Conservation (phyloP, 1,284 basidiomycete genomes). For the Naganishia liquefaciens region DNA sequence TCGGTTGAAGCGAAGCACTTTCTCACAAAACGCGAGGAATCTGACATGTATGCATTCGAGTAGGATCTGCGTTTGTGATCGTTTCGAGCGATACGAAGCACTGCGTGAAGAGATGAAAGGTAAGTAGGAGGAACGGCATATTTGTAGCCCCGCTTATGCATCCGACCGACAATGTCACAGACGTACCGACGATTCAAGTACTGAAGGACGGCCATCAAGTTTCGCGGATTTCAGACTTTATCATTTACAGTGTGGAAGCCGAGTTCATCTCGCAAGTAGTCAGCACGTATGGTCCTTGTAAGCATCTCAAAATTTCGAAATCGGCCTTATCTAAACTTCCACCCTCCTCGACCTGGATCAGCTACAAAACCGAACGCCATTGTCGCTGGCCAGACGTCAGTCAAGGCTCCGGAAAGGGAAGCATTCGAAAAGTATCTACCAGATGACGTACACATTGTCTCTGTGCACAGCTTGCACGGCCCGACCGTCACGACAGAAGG, state of each 20-base stretch:
- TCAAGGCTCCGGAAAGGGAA: constrained; percentile 87
- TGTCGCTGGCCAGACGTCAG: constrained; percentile 93
- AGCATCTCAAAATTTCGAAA: constrained; percentile 40
- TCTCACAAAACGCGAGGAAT: not conserved
- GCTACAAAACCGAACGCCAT: constrained; percentile 90
- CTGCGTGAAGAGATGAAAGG: constrained; percentile 67
- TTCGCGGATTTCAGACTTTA: constrained; percentile 78
- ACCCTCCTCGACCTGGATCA: constrained; percentile 46
- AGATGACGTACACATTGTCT: constrained; percentile 81
- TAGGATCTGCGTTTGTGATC: constrained; percentile 90
- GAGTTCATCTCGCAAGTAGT: constrained; percentile 84
- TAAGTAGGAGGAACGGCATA: constrained; percentile 41
- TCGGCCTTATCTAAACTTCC: not conserved
- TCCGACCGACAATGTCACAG: constrained; percentile 12
- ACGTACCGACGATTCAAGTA: constrained; percentile 30
- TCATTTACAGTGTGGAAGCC: constrained; percentile 93
- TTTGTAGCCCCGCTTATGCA: not conserved
- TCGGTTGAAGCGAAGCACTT: constrained; percentile 50
- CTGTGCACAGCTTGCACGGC: constrained; percentile 92
- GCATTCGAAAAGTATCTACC: constrained; percentile 92
- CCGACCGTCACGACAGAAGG: constrained; percentile 87
- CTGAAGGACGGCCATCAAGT: constrained; percentile 71
- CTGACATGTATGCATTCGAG: constrained; percentile 4
- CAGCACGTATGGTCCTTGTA: constrained; percentile 84
- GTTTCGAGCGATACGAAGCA: constrained; percentile 71